Evolutionary conservation across 805 yeast genomes (phyloP).

Genomic region (Candida ficus): DNA sequence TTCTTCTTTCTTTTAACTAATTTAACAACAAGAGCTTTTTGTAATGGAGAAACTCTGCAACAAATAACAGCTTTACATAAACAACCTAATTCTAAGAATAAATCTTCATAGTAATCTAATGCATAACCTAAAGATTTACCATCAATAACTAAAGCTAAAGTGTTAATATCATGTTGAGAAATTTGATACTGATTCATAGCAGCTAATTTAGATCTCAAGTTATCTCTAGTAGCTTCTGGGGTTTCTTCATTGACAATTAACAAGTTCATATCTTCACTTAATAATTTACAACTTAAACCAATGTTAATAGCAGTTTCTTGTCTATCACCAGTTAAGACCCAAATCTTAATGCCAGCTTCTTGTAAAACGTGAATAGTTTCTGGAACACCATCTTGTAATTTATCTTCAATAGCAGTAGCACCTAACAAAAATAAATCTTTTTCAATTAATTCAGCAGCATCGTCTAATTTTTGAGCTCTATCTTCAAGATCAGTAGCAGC

Average conservation of each 20-base stretch:
- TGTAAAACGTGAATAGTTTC: constrained; percentile 94
- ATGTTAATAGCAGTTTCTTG: constrained; percentile 98
- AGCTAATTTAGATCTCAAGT: constrained; percentile 66
- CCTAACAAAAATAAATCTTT: constrained; percentile 75
- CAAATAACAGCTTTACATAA: constrained; percentile 94
- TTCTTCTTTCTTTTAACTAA: constrained; percentile 80
- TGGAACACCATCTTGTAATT: constrained; percentile 96
- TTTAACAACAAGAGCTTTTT: constrained; percentile 92
- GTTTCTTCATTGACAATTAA: constrained; percentile 83
- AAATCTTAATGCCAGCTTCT: constrained; percentile 92
- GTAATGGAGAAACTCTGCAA: constrained; percentile 96
- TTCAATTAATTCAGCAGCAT: constrained; percentile 86
- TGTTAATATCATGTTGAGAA: constrained; percentile 63
- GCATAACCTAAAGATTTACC: constrained; percentile 90
- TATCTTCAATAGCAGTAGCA: constrained; percentile 98
- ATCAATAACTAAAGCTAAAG: constrained; percentile 88
- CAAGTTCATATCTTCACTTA: constrained; percentile 94
- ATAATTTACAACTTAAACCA: constrained; percentile 94
- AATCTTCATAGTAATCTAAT: constrained; percentile 75
- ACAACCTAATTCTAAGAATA: constrained; percentile 73
- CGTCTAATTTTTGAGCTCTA: constrained; percentile 73
- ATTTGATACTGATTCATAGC: constrained; percentile 67
- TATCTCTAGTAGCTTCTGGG: constrained; percentile 68
- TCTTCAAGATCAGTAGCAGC: constrained; percentile 81
- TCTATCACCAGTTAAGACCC: constrained; percentile 98